Evolutionary conservation across 768 basidiomycete genomes (phyloP), one percentile per base, ranked within the genome.

Genomic region (Trametes punicea): DNA sequence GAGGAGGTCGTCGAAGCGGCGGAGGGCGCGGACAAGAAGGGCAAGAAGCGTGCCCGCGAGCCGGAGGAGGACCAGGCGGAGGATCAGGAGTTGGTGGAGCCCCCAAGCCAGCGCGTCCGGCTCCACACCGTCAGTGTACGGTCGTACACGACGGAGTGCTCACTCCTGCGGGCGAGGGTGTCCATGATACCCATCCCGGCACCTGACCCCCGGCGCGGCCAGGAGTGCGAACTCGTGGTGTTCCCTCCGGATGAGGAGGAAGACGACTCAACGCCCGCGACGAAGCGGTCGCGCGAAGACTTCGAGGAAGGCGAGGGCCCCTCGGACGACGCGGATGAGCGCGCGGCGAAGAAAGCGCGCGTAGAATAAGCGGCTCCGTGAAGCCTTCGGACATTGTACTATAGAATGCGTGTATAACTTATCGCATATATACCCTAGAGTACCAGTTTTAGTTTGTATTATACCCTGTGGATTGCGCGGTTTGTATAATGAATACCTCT

Each of bases 11-110:
- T 30, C 18, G 18, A 20, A 16, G 13, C 21, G n/a, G 8, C 47
- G 20, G 34, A 9, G 33, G 20, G 13, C 34, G 7, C 31, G 27
- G 46, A 31, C 16, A 21, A 10, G 30, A 54, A 54, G 52, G 52
- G 52, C 52, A 54, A 54, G 52, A 54, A 54, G 52, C 52, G 52
- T 3, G 52, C 52, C 10, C 52, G 44, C 16, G 23, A 26, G 25
- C 38, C 36, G 21, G 52, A 54, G 34, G 52, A 46, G 2, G 44
- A 46, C 25, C 9, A 25, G 3, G 51, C n/a, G 42, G 51, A 45
- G 13, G 18, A 9, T 4, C 27, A 10, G 13, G 51, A n/a, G 25
- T 6, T 16, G 25, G 30, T 11, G 2, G 31, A 46, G 34, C 40
- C 42, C 23, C 41, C 31, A 2, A 9, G 15, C 11, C 41, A 31